These are phyloP conservation scores for Lachnellula hyalina DNA, from an alignment of 2,329 filamentous ascomycete genomes.

Conservation along the genomic window DNA sequence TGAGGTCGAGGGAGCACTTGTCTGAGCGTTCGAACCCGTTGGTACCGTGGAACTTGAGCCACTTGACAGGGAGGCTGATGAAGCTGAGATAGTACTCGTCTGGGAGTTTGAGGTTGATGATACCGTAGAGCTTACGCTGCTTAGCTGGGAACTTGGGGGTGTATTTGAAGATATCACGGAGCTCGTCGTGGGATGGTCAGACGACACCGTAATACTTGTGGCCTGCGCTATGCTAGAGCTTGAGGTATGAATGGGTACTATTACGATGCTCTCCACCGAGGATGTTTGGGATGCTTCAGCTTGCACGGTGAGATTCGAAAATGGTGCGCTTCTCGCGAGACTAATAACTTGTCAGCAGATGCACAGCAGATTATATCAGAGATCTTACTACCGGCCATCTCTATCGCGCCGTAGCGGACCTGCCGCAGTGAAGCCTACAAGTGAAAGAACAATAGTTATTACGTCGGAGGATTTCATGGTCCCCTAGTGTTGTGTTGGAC, in stretches of 20 bases:
- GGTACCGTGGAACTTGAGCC: too few relatives aligned
- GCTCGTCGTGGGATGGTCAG: not conserved
- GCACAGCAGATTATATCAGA: not conserved
- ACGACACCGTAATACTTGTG: not conserved
- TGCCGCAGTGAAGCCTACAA: constrained; percentile 16
- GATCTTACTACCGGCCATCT: constrained; percentile 14
- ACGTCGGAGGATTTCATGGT: constrained; percentile 17
- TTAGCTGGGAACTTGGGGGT: not conserved
- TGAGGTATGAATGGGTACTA: not conserved
- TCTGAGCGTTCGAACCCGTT: too few relatives aligned
- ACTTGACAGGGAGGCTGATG: not conserved
- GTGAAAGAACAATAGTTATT: constrained; percentile 9
- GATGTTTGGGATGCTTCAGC: not conserved
- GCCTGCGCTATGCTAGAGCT: not conserved
- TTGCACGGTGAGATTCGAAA: not conserved
- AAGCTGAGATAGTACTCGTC: too few relatives aligned
- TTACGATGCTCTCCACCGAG: not conserved
- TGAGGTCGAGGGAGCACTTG: too few relatives aligned
- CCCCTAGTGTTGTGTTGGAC: not conserved
- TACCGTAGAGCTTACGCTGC: too few relatives aligned
- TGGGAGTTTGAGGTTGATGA: too few relatives aligned
- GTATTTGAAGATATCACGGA: not conserved
- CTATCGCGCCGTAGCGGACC: constrained; percentile 19
- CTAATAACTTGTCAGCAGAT: constrained; percentile 4
- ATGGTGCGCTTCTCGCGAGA: not conserved